A percentile compares a stretch with the other conserved stretches of the same genome.
phyloP scores from a whole-genome alignment of 169 alveolate species.

The Toxoplasma gondii region DNA sequence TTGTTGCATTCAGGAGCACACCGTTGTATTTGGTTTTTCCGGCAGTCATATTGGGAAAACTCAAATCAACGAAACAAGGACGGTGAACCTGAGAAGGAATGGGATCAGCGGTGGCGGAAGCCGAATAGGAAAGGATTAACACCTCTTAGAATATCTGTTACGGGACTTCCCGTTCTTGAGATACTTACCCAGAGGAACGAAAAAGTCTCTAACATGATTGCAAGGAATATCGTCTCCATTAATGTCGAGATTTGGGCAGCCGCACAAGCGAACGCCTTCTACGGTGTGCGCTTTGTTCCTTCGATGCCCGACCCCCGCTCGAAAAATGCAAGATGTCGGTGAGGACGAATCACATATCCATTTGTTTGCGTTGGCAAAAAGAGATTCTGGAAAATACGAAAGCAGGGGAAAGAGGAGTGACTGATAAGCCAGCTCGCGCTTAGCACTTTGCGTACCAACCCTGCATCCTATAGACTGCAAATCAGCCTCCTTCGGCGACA shows the following conservation, averaged over 20 bases:
- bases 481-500: neutral
- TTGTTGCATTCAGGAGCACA: too few species aligned
- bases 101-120: too few species aligned
- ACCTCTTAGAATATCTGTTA: too few species aligned
- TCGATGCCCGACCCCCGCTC: conserved; percentile 63
- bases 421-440: neutral
- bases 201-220: conserved; percentile 58
- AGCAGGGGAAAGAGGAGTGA: neutral
- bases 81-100: too few species aligned
- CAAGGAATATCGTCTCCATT: conserved; percentile 49
- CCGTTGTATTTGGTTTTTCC: too few species aligned
- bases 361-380: conserved; percentile 60
- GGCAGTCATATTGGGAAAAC: too few species aligned
- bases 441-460: too few species aligned
- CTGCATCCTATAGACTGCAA: neutral
- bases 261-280: conserved; percentile 71
- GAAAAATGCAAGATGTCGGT: conserved; percentile 51
- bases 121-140: too few species aligned
- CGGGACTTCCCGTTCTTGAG: too few species aligned
- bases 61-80: too few species aligned
- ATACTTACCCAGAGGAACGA: conserved; percentile 50
- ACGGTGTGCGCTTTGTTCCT: conserved; percentile 45
- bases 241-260: conserved; percentile 63
- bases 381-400: conserved; percentile 33
- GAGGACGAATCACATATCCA: conserved; percentile 53